Percentiles rank a stretch among this genome's conserved stretches.
These are phyloP conservation scores for Pyricularia grisea DNA, from an alignment of 2,329 filamentous ascomycete genomes.

Conservation along the genomic window DNA sequence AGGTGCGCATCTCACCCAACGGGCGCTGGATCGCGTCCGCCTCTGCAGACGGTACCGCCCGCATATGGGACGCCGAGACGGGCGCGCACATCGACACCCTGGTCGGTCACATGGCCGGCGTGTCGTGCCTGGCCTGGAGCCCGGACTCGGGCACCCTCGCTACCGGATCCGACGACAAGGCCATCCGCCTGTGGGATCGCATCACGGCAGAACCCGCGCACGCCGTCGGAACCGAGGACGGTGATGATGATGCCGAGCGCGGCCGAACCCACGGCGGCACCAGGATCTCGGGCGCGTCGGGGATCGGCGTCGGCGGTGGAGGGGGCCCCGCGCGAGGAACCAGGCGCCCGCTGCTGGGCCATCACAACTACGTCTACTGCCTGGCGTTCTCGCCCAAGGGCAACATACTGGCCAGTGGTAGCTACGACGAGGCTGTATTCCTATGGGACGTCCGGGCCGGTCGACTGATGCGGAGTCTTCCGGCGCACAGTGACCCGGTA, in stretches of 20 bases:
- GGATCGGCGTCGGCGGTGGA: background rate
- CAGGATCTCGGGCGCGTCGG: slow-evolving; percentile 1
- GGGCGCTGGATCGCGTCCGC: slow-evolving; percentile 82
- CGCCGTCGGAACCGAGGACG: slow-evolving; percentile 14
- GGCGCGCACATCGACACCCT: slow-evolving; percentile 79
- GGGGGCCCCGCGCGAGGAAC: slow-evolving; percentile 19
- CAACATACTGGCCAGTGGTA: slow-evolving; percentile 91
- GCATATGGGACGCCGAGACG: slow-evolving; percentile 77
- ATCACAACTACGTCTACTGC: slow-evolving; percentile 94
- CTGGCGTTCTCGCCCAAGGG: slow-evolving; percentile 96
- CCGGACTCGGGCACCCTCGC: slow-evolving; percentile 82
- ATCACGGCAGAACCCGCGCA: slow-evolving; percentile 39
- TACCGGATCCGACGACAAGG: slow-evolving; percentile 91
- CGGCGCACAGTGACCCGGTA: slow-evolving; percentile 92
- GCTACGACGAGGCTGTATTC: slow-evolving; percentile 95
- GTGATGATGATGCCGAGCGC: slow-evolving; percentile 4
- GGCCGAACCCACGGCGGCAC: slow-evolving; percentile 1
- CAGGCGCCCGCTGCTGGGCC: slow-evolving; percentile 60
- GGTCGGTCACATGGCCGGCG: slow-evolving; percentile 85
- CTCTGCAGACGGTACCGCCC: slow-evolving; percentile 82
- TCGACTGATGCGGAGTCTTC: slow-evolving; percentile 77
- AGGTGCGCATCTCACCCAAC: slow-evolving; percentile 86
- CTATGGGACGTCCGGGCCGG: slow-evolving; percentile 92
- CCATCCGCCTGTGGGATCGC: slow-evolving; percentile 84
- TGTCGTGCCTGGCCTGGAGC: slow-evolving; percentile 90